Base-by-base conservation (phyloP, 495 filamentous ascomycete genomes). In the Hypoxylon fuscum region DNA sequence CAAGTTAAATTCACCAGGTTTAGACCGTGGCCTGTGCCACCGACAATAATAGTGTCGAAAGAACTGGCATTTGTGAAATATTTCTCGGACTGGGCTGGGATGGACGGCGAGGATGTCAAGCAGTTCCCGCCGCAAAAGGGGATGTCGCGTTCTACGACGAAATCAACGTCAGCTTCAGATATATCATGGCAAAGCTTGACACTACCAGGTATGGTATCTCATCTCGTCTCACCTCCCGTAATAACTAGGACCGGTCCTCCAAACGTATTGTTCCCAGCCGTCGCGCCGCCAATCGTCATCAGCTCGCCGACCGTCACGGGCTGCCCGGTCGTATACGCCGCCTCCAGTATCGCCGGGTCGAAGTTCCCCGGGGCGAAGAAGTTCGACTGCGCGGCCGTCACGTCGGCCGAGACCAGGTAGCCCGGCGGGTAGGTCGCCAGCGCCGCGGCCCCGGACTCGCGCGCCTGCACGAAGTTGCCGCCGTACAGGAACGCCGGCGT, bases 41-140 rank as follows among this genome's bases (percentile, higher is more conserved):
- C 74, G 5, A 84, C 79, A 4, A 84, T 69, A 43, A 78, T 72
- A 3, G 76, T 68, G 11, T 78, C 64, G 44, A 85, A 84, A 2
- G 55, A 49, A 5, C 56, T 74, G 2, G 78, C 72, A 1, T 66
- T 70, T 0, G 81, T 80, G 59, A 86, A 86, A 6, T 55, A 59
- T 17, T 57, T 62, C n/a, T 40, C 53, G 7, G 62, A 69, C 25
- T 68, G 45, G 6, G 77, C 76, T 9, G 79, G 75, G 45, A 87
- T 76, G 5, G 77, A 77, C 1, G 68, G 52, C 3, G 72, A 70
- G 4, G 79, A 79, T 5, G 69, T 66, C 0, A 68, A 40, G 58
- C 83, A 85, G 51, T 85, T 75, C 14, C 83, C 79, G 4, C 81
- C 83, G 57, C 83, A 87, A 59, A 79, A 85, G 0, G 77, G 73